Conservation (phyloP, 768 basidiomycete species). For the Boletus pseudo-olivaceus region DNA sequence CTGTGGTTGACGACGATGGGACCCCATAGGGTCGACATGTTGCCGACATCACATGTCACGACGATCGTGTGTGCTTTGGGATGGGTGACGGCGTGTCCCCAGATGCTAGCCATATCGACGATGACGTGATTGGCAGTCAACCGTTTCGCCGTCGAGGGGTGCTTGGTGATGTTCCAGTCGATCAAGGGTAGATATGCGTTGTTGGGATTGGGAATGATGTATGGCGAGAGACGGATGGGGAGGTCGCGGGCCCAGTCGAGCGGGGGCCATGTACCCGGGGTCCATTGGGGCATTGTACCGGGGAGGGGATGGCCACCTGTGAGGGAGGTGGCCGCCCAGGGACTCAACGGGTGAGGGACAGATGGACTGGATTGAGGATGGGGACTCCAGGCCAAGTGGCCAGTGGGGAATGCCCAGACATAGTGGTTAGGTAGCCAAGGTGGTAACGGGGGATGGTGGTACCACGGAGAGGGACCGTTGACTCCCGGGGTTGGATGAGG, state of each 20-base stretch:
- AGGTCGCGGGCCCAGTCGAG: conserved; percentile 18
- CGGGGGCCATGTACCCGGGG: conserved; percentile 28
- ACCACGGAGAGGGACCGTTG: conserved; percentile 1
- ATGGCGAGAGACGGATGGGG: conserved; percentile 26
- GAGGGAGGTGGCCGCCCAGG: conserved; percentile 14
- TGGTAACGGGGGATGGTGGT: conserved; percentile 3
- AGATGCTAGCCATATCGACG: conserved; percentile 17
- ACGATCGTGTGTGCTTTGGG: conserved; percentile 20
- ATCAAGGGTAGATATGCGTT: conserved; percentile 29
- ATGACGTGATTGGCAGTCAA: conserved; percentile 28
- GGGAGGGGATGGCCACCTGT: conserved; percentile 25
- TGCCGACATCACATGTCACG: conserved; percentile 23
- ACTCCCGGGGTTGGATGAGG: neutral
- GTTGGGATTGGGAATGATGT: conserved; percentile 32
- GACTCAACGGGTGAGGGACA: conserved; percentile 3
- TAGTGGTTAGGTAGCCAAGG: conserved; percentile 19
- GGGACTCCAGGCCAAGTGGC: conserved; percentile 26
- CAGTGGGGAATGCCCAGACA: conserved; percentile 24
- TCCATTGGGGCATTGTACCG: conserved; percentile 25
- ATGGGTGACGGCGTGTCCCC: conserved; percentile 19
- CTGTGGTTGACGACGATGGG: conserved; percentile 41
- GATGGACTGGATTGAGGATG: conserved; percentile 16
- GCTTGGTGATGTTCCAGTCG: conserved; percentile 36
- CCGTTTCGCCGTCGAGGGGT: conserved; percentile 30
- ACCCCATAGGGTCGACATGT: conserved; percentile 41